Conservation (phyloP, 2,329 filamentous ascomycete genomes). For the Pseudogymnoascus sp. region DNA sequence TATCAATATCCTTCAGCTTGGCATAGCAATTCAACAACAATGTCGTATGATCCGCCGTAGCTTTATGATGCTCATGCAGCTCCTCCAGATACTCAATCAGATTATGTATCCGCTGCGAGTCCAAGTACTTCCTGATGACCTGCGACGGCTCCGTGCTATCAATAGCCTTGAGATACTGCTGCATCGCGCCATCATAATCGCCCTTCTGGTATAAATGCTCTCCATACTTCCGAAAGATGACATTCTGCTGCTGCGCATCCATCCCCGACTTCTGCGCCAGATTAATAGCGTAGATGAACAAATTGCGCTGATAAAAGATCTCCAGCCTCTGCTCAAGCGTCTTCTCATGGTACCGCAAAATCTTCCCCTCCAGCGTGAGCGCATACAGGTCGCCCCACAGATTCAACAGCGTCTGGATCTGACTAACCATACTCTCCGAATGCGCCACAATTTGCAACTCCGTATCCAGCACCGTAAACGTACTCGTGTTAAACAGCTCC, state of each 20-base stretch:
- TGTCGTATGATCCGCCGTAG: conserved; percentile 91
- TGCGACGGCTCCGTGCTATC: conserved; percentile 95
- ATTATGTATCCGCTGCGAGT: conserved; percentile 96
- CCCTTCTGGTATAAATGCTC: conserved; percentile 92
- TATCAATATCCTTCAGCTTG: conserved; percentile 93
- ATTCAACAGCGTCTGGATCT: conserved; percentile 70
- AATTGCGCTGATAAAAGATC: conserved; percentile 85
- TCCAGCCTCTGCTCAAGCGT: conserved; percentile 83
- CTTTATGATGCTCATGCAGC: conserved; percentile 85
- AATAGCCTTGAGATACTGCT: conserved; percentile 92
- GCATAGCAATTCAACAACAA: conserved; percentile 94
- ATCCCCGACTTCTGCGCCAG: conserved; percentile 84
- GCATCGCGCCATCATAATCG: conserved; percentile 97
- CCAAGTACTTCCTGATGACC: conserved; percentile 92
- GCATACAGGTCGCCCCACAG: conserved; percentile 90
- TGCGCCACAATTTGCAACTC: conserved; percentile 86
- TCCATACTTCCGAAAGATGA: conserved; percentile 88
- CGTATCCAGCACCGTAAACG: conserved; percentile 85
- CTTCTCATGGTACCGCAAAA: conserved; percentile 86
- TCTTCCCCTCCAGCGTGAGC: conserved; percentile 86
- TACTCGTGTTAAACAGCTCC: conserved; percentile 76
- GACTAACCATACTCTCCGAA: conserved; percentile 73
- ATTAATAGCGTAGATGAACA: conserved; percentile 86
- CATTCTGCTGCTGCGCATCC: conserved; percentile 72
- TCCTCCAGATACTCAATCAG: conserved; percentile 96